A percentile compares a stretch with the other conserved stretches of the same genome.
These are phyloP conservation scores for Earliella scabrosa DNA, from an alignment of 1,284 basidiomycete genomes.

Conservation along the genomic window DNA sequence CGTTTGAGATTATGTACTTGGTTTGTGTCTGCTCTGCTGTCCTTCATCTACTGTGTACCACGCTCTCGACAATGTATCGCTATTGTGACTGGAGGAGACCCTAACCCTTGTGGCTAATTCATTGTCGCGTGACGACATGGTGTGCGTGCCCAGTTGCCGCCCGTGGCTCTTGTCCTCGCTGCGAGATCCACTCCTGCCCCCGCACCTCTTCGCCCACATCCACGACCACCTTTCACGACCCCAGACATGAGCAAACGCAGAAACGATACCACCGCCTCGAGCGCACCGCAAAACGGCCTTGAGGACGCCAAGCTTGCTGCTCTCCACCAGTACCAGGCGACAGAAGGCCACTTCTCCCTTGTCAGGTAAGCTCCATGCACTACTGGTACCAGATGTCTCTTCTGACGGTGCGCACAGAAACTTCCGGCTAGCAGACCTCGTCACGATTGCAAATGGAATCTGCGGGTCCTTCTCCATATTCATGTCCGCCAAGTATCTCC, in stretches of 20 bases:
- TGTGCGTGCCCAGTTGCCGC: background rate
- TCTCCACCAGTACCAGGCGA: constrained; percentile 86
- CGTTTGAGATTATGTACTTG: constrained; percentile 9
- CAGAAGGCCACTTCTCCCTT: constrained; percentile 93
- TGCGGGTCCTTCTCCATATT: constrained; percentile 97
- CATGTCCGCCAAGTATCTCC: constrained; percentile 87
- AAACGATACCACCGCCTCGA: constrained; percentile 15
- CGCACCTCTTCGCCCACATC: background rate
- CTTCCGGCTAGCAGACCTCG: constrained; percentile 96
- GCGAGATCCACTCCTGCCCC: constrained; percentile 14
- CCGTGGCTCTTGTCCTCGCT: constrained; percentile 1
- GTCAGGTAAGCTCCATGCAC: constrained; percentile 68
- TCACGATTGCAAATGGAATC: constrained; percentile 99
- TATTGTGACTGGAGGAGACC: too few relatives aligned
- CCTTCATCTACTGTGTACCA: constrained; percentile 5
- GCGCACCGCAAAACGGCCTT: constrained; percentile 15
- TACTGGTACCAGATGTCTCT: constrained; percentile 1
- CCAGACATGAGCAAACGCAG: constrained; percentile 44
- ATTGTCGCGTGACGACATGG: constrained; percentile 23
- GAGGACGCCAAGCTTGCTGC: constrained; percentile 50
- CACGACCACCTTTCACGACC: background rate
- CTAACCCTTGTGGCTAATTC: too few relatives aligned
- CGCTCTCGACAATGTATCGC: background rate
- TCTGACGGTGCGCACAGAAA: constrained; percentile 62
- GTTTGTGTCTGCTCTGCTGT: constrained; percentile 4